Evolutionary conservation across 371 early-diverging fungal genomes (phyloP), one percentile per base, ranked within the genome.

Genomic region (Rhizopus arrhizus): DNA sequence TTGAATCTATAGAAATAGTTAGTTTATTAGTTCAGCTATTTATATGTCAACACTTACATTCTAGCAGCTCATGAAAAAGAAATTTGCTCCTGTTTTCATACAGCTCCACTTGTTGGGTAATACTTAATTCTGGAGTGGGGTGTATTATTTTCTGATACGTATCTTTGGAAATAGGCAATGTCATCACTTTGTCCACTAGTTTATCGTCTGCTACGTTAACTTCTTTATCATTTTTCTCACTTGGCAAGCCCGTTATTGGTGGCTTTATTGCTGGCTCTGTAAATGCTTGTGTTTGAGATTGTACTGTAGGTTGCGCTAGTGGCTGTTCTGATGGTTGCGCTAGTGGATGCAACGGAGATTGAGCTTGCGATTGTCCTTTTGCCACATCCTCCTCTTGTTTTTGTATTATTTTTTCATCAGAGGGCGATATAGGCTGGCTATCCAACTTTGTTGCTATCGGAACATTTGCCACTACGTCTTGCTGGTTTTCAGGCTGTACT

Each of bases 1-100:
- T 47, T 34, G 73, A 65, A 35, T 59, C 70, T 69, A 50, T 29
- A 64, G 5, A 51, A 5, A 40, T n/a, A 22, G 5, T 13, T n/a
- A n/a, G 43, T n/a, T 6, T 15, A 13, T 15, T 15, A 10, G 5
- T 43, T 43, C n/a, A n/a, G 15, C 6, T 43, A 15, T 13, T n/a
- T 43, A n/a, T 43, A 43, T 13, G 9, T n/a, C 7, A 36, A 7
- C 8, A 65, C 66, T 61, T 61, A 61, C 66, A 66, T 13, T 61
- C 48, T 15, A 36, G 38, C 46, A 66, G 33, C 38, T 67, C 29
- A 29, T 29, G 28, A 29, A 48, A 48, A 28, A 48, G 12, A 2
- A 10, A 29, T 48, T 29, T 48, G 12, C 48, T 48, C 9, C 48
- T 31, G 10, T 29, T 10, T 29, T 22, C 48, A 12, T 48, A 48